Evolutionary conservation across 441 rosid species (phyloP), one percentile per base, ranked within the genome.

Genomic region (Metrosideros polymorpha): DNA sequence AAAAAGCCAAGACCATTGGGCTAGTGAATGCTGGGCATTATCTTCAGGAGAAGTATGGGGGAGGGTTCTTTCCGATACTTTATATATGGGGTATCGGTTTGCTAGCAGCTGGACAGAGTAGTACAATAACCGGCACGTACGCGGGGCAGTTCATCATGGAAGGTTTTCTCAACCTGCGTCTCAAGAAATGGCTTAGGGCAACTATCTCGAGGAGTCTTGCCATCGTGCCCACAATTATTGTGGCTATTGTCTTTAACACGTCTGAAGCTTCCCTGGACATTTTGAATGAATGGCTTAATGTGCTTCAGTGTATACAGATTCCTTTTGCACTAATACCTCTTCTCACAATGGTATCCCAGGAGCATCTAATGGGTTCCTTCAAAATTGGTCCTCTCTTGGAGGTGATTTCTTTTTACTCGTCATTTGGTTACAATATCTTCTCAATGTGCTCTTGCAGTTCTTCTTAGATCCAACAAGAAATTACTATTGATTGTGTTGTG

Each of bases 291-390:
- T 83, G 84, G 84, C 63, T 83, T 24, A 83, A 83, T 42, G 84
- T 83, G 43, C 84, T 83, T 53, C 84, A 83, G 84, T 83, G 84
- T 42, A 83, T 83, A 83, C 84, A 83, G 45, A 83, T 83, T 19
- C 84, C 84, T 83, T 83, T 83, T 39, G 84, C 84, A 2, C 55
- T 83, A 25, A 83, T 53, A 51, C 84, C 84, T 32, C 84, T 83
- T 22, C 84, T 83, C 35, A 83, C 84, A 13, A 83, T 83, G 84
- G 84, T 83, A 55, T 83, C 84, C 59, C 35, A 49, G 61, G 63
- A 51, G 59, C 84, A 83, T 32, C 59, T 83, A 55, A 83, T 83
- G 84, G 84, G 84, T 83, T 83, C 84, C 59, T 83, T 83, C 84
- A 83, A 83, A 83, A 55, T 83, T 52, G 84, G 63, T 52, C 84